A percentile compares a stretch with the other conserved stretches of the same genome.
phyloP scores from a whole-genome alignment of 495 filamentous ascomycete species.

The Aspergillus egyptiacus region DNA sequence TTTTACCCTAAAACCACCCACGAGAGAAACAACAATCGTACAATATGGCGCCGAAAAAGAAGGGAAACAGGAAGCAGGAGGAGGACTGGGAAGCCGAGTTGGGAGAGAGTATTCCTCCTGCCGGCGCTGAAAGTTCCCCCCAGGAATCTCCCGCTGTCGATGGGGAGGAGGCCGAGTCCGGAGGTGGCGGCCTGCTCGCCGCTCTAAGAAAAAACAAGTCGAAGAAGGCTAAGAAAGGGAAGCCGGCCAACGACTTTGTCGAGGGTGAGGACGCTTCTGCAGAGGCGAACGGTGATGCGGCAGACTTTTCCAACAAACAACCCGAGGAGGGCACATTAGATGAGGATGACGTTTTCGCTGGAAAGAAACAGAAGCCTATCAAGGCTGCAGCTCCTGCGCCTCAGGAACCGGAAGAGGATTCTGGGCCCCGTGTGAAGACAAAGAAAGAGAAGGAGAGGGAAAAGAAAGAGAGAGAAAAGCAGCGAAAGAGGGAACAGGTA shows the following conservation, averaged over 20 bases:
- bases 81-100: constrained; percentile 98
- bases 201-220: constrained; percentile 82
- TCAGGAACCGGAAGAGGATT: constrained; percentile 43
- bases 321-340: constrained; percentile 83
- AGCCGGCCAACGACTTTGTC: constrained; percentile 62
- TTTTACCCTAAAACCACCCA: not conserved
- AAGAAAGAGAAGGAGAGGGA: constrained; percentile 98
- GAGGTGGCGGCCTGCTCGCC: constrained; percentile 66
- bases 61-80: constrained; percentile 77
- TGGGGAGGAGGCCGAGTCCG: constrained; percentile 48
- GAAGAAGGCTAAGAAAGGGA: constrained; percentile 91
- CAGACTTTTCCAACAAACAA: constrained; percentile 58
- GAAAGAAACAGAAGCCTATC: constrained; percentile 58
- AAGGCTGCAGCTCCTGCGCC: constrained; percentile 37
- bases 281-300: constrained; percentile 34
- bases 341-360: constrained; percentile 73
- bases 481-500: constrained; percentile 87
- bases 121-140: constrained; percentile 43
- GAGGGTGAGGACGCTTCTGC: constrained; percentile 60
- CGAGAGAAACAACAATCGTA: not conserved
- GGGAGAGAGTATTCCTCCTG: constrained; percentile 57
- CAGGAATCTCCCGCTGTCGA: constrained; percentile 34
- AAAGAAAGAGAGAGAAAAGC: constrained; percentile 89
- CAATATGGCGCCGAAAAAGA: constrained; percentile 83
- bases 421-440: constrained; percentile 66